Base-by-base conservation (phyloP, 306 rosid genomes). In the Quercus rubra region DNA sequence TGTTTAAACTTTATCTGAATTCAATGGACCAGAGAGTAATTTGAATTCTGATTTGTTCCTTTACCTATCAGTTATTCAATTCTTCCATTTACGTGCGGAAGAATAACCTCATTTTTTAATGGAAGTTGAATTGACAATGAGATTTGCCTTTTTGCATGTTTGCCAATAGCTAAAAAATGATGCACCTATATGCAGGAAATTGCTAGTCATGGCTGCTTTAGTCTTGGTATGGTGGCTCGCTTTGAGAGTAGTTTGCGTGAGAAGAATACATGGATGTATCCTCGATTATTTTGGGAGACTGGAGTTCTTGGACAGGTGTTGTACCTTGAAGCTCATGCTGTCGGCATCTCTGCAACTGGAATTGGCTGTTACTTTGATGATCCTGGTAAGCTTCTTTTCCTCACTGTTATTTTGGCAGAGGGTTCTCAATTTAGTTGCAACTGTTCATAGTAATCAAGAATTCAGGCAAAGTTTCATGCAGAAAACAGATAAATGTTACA, bases 281-380 rank as follows among this genome's bases (percentile, higher is more conserved):
- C 98, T 83, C 92, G 96, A 33, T 84, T 95, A 73, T 95, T 95
- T 86, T 95, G 99, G 99, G 99, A 95, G 87, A 95, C 97, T 63
- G 99, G 99, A 73, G 96, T 93, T 79, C 92, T 92, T 28, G 98
- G 99, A 80, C 98, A 95, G 86, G 97, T 95, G 79, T 74, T 95
- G 88, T 95, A 95, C 84, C 92, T 95, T 41, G 99, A 95, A 84
- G 89, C 99, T 17, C 97, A 95, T 83, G 97, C 98, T 30, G 46
- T 89, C 74, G 97, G 93, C 74, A 82, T 95, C 86, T 92, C 99
- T 58, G 99, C 99, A 57, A 95, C 99, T 21, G 99, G 99, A 86
- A 95, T 95, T 77, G 98, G 99, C 77, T 95, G 99, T 88, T 95
- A 88, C 89, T 92, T 95, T 76, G 99, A 95, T 79, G 96, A 92